Evolutionary conservation across 2,329 filamentous ascomycete genomes (phyloP), one percentile per base, ranked within the genome.

Genomic region (Pseudogymnoascus sp.): DNA sequence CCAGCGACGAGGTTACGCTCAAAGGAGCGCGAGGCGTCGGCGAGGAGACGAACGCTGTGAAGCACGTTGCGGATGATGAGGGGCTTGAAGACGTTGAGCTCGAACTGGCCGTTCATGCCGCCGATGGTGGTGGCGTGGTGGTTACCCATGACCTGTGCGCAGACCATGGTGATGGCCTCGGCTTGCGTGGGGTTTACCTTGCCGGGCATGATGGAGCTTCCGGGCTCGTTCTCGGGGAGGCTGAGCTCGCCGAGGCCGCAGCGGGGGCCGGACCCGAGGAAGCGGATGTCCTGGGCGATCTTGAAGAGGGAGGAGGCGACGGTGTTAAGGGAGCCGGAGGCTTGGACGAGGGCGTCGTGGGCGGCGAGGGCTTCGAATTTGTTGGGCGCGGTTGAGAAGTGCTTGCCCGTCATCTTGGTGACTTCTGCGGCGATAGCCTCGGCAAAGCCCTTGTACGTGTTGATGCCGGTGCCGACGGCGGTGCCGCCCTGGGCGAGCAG

Each of bases 131-230:
- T 86, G 35, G 94, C 90, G 59, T 91, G 88, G 73, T 97, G 86
- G 82, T 99, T 99, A 71, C 94, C 94, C 82, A 97, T 96, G 63
- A 99, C 92, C 76, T 99, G 94, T 18, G 90, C 85, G 79, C 92
- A 96, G 63, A 97, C 81, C 94, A 99, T 99, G 68, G 94, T 97
- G 74, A 99, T 79, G 63, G 91, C 89, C 80, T 99, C 94, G 77
- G 91, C 96, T 78, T 99, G 94, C 30, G 94, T 99, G 30, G 94
- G 94, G 80, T 99, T 99, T 73, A 99, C 94, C 81, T 99, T 99
- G 71, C 94, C 94, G 45, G 94, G 94, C 94, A 99, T 99, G 80
- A 99, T 97, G 68, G 89, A 95, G 71, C 88, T 94, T 65, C 92
- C 92, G 33, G 94, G 94, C 80, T 99, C 94, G 78, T 99, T 99